These are phyloP conservation scores for Cordyceps cateniannulata DNA, from an alignment of 2,329 filamentous ascomycete genomes.

Conservation along the genomic window DNA sequence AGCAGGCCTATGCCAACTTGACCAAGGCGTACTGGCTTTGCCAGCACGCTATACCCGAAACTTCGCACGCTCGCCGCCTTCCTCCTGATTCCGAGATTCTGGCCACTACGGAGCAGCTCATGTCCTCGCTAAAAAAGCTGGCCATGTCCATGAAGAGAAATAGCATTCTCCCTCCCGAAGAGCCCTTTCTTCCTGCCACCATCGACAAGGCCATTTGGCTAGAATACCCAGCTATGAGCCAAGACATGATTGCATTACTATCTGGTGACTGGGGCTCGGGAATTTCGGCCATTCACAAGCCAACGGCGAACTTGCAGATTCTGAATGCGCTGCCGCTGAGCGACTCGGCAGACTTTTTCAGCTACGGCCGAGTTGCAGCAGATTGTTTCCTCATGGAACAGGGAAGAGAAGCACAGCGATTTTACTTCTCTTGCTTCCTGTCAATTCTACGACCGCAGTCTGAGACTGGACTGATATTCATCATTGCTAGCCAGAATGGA, in stretches of 20 bases:
- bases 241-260: conserved; percentile 65
- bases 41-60: conserved; percentile 46
- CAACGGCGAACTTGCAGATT: conserved; percentile 43
- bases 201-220: conserved; percentile 80
- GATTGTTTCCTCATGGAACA: conserved; percentile 69
- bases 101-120: conserved; percentile 48
- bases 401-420: conserved; percentile 60
- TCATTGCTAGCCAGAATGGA: conserved; percentile 74
- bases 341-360: conserved; percentile 69
- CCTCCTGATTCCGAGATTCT: conserved; percentile 41
- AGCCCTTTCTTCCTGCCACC: conserved; percentile 64
- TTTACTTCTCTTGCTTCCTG: conserved; percentile 66
- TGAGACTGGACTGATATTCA: conserved; percentile 63
- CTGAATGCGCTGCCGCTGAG: conserved; percentile 67
- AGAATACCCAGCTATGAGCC: conserved; percentile 65
- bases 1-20: conserved; percentile 79
- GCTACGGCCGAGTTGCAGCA: conserved; percentile 71
- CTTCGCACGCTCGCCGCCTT: conserved; percentile 36
- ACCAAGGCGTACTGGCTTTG: conserved; percentile 83
- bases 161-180: conserved; percentile 65
- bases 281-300: conserved; percentile 41
- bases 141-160: conserved; percentile 80
- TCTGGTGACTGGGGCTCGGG: conserved; percentile 52
- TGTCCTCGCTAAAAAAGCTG: conserved; percentile 64
- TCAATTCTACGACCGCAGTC: conserved; percentile 66